These are phyloP conservation scores for Quercus parvula DNA, from an alignment of 306 rosid species.

Conservation along the genomic window DNA sequence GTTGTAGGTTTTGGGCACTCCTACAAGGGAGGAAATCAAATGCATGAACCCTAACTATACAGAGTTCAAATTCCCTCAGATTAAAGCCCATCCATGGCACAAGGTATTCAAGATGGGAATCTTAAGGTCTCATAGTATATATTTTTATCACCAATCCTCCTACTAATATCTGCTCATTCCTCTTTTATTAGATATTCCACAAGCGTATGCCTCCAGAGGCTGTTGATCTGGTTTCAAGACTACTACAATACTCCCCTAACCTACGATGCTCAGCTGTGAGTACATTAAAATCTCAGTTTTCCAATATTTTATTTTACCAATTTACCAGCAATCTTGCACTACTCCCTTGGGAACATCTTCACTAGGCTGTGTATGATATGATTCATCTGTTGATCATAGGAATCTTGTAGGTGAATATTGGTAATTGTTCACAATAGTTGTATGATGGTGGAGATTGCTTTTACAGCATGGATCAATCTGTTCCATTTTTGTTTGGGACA, in stretches of 20 bases:
- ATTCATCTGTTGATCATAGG: background rate
- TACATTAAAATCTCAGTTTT: background rate
- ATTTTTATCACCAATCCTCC: background rate
- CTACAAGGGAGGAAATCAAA: slow-evolving; percentile 97
- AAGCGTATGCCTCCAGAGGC: slow-evolving; percentile 99
- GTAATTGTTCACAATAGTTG: background rate
- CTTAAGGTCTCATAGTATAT: background rate
- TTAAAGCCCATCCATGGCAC: slow-evolving; percentile 99
- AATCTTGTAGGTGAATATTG: background rate
- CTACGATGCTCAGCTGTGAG: slow-evolving; percentile 91
- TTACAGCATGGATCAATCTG: background rate
- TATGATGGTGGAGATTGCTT: background rate
- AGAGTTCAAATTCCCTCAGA: slow-evolving; percentile 96
- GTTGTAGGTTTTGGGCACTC: slow-evolving; percentile 88
- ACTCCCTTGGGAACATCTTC: background rate
- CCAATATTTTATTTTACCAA: background rate
- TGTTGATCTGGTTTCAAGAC: slow-evolving; percentile 94
- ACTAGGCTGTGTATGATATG: background rate
- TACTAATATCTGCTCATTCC: slow-evolving; percentile 6
- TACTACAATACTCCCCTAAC: slow-evolving; percentile 90
- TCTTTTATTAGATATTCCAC: slow-evolving; percentile 66
- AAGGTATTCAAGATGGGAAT: slow-evolving; percentile 49
- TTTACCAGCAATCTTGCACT: background rate
- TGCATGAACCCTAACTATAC: slow-evolving; percentile 99
- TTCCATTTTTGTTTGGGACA: background rate